Evolutionary conservation across 2,329 filamentous ascomycete genomes (phyloP), one percentile per base, ranked within the genome.

Genomic region (Fusarium bulbicola): DNA sequence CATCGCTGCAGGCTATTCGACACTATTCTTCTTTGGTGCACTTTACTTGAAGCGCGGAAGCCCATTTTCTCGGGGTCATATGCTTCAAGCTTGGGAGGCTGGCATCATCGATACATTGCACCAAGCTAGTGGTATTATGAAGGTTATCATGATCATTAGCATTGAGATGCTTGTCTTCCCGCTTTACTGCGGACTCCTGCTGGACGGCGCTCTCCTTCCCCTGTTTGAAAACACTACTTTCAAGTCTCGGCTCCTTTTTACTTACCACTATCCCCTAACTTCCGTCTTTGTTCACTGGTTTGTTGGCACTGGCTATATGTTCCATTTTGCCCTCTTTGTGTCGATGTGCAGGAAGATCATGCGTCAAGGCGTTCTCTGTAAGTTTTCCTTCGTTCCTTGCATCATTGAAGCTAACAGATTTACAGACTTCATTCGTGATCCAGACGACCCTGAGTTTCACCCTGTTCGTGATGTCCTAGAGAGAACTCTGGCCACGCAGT

Each of bases 131-230:
- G 96, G 97, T 20, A 95, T 99, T 15, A 91, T 98, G 86, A 99
- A 99, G 82, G 96, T 99, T 28, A 97, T 99, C 57, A 85, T 98
- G 68, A 98, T 99, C 78, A 99, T 99, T 74, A 96, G 95, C 73
- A 99, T 99, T 77, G 96, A 99, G 84, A 99, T 99, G 96, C 91
- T 99, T 40, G 91, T 95, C 12, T 99, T 99, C 79, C 96, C 96
- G 1, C 86, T 99, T 4, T 99, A 99, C 81, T 99, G 96, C 78
- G 96, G 96, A 10, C 86, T 97, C 40, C 88, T 99, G 4, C 90
- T 99, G 39, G 96, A 99, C 80, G 83, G 94, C 50, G 96, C 96
- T 10, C 86, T 98, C 56, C 86, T 99, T 21, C 96, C 96, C 1
- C 87, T 99, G 0, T 99, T 99, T 79, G 92, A 94, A 72, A 87